Evolutionary conservation across 2,329 filamentous ascomycete genomes (phyloP).

Genomic region (Fusarium drepaniforme): DNA sequence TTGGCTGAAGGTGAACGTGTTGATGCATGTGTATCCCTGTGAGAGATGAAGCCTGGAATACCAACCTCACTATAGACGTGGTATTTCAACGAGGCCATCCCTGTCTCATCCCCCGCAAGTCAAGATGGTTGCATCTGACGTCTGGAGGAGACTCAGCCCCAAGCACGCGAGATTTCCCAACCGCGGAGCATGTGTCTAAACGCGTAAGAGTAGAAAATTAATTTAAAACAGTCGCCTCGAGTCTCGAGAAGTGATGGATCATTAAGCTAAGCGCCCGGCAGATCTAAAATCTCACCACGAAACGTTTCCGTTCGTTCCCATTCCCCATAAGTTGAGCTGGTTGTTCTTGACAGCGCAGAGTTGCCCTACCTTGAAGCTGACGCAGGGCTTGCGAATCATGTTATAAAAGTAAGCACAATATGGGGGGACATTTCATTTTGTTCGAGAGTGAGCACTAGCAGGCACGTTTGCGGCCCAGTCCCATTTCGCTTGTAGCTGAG

Average conservation of each 20-base stretch:
- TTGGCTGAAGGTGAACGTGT: neutral
- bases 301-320: neutral
- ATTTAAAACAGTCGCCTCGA: neutral
- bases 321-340: neutral
- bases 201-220: neutral
- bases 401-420: neutral
- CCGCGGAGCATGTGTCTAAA: neutral
- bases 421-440: neutral
- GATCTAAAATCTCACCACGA: neutral
- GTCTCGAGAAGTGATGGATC: neutral
- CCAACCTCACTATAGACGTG: neutral
- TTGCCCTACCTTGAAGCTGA: neutral
- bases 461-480: conserved; percentile 13
- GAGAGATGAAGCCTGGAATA: neutral
- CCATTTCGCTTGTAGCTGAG: conserved; percentile 33
- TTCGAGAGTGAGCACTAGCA: neutral
- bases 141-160: neutral
- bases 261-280: neutral
- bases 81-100: neutral
- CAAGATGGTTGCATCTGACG: neutral
- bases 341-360: neutral
- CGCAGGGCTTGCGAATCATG: conserved; percentile 1
- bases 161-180: neutral
- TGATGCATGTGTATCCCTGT: neutral
- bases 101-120: neutral